These are phyloP conservation scores for Chenopodium album DNA, from an alignment of 148 eudicot species.

Conservation along the genomic window DNA sequence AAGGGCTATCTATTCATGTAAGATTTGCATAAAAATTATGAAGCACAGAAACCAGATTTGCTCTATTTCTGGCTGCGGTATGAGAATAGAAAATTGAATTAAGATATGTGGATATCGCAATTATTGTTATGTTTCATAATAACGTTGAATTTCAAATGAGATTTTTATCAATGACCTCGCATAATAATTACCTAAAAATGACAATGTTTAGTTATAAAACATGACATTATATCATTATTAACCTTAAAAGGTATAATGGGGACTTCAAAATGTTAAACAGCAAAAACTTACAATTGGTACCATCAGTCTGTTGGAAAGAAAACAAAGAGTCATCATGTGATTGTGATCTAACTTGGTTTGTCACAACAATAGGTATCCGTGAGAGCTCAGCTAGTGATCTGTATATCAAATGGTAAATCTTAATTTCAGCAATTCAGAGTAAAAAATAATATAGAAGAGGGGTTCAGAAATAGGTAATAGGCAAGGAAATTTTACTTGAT, in stretches of 20 bases:
- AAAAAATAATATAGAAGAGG: slow-evolving; percentile 4
- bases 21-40: too few species aligned
- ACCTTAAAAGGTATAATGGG: neutral
- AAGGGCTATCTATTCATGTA: too few species aligned
- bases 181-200: too few species aligned
- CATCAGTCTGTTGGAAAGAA: slow-evolving; percentile 61
- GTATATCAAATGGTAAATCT: slow-evolving; percentile 4
- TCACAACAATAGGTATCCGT: slow-evolving; percentile 82
- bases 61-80: too few species aligned
- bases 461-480: neutral
- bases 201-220: too few species aligned
- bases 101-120: too few species aligned
- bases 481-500: slow-evolving; percentile 50
- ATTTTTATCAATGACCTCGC: too few species aligned
- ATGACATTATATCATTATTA: too few species aligned
- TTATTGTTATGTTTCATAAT: too few species aligned
- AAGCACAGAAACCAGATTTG: too few species aligned
- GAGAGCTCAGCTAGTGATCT: slow-evolving; percentile 89
- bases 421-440: neutral
- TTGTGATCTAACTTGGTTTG: slow-evolving; percentile 90
- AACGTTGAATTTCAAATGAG: too few species aligned
- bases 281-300: slow-evolving; percentile 7
- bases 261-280: neutral
- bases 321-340: slow-evolving; percentile 50
- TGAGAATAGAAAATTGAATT: too few species aligned